Evolutionary conservation across 108 stramenopile species (phyloP), one percentile per base, ranked within the genome.

Genomic region (Cylindrotheca fusiformis): DNA sequence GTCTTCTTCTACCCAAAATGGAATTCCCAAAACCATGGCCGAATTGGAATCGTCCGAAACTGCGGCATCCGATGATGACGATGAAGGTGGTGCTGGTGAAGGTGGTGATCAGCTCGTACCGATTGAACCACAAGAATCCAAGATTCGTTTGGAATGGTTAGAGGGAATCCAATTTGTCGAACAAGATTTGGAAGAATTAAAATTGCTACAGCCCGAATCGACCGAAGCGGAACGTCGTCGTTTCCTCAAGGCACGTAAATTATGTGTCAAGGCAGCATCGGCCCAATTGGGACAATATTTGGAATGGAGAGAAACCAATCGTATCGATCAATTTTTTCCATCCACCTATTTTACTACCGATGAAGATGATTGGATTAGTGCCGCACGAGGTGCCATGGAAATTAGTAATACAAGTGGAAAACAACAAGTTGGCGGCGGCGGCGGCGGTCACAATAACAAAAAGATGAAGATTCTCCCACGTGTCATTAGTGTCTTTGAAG

Each of bases 171-270:
- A 6, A 6, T 41, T 41, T 41, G 10, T 10, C 6, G 36, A 41
- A 14, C 36, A 6, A 10, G 10, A 41, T 41, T 41, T 41, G 36
- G 14, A 10, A 14, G 36, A 41, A 41, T 14, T 41, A 6, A 14
- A 41, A 14, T 14, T 10, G 36, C 36, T 41, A 10, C 36, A 41
- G 14, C 78, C 72, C 21, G 21, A 52, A 0, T 58, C 73, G 23
- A 75, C 79, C 12, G 25, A 29, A 14, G 66, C 68, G 6, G 79
- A 80, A 57, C 65, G 74, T 29, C 65, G 30, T 29, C 58, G 79
- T 51, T 80, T 80, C 44, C 56, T 75, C 30, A 30, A 44, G 5
- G 74, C 74, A 0, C 32, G 48, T 6, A 61, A 61, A 47, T 29
- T 30, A 4, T 45, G 47, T 23, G 47, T 61, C 46, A 61, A 61